Evolutionary conservation across 495 filamentous ascomycete species (phyloP).

Genomic region (Hypoxylon trugodes): DNA sequence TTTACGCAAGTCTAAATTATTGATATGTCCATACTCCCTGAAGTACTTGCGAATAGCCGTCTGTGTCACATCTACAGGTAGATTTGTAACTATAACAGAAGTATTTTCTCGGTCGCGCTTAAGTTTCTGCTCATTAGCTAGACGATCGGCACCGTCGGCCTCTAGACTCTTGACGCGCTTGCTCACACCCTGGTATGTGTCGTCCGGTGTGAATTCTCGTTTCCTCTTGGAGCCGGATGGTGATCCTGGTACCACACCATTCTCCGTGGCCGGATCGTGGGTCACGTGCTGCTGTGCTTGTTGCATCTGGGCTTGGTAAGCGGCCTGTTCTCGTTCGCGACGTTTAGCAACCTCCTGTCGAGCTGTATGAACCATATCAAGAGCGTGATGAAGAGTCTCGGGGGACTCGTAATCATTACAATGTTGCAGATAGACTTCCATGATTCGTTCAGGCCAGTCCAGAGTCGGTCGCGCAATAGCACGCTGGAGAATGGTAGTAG

Average conservation of each 20-base stretch:
- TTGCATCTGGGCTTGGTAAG: constrained; percentile 52
- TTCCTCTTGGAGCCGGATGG: constrained; percentile 71
- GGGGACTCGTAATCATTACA: constrained; percentile 86
- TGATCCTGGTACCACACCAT: constrained; percentile 33
- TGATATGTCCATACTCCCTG: constrained; percentile 84
- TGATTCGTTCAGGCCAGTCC: constrained; percentile 92
- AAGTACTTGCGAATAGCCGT: constrained; percentile 86
- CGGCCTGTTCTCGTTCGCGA: constrained; percentile 69
- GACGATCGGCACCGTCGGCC: constrained; percentile 49
- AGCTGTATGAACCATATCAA: constrained; percentile 73
- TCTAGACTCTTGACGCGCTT: constrained; percentile 67
- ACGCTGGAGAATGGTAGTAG: constrained; percentile 76
- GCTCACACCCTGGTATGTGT: constrained; percentile 49
- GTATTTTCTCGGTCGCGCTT: constrained; percentile 91
- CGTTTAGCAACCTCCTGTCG: constrained; percentile 68
- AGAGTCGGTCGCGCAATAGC: constrained; percentile 73
- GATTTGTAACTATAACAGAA: constrained; percentile 78
- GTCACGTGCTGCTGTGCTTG: constrained; percentile 46
- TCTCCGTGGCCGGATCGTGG: constrained; percentile 38
- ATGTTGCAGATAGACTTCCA: constrained; percentile 83
- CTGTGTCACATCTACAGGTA: constrained; percentile 74
- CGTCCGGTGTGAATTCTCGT: constrained; percentile 62
- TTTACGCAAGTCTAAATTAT: constrained; percentile 70
- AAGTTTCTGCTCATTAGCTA: constrained; percentile 50
- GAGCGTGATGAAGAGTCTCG: constrained; percentile 72